Evolutionary conservation across 495 filamentous ascomycete genomes (phyloP).

Genomic region (Monascus purpureus): DNA sequence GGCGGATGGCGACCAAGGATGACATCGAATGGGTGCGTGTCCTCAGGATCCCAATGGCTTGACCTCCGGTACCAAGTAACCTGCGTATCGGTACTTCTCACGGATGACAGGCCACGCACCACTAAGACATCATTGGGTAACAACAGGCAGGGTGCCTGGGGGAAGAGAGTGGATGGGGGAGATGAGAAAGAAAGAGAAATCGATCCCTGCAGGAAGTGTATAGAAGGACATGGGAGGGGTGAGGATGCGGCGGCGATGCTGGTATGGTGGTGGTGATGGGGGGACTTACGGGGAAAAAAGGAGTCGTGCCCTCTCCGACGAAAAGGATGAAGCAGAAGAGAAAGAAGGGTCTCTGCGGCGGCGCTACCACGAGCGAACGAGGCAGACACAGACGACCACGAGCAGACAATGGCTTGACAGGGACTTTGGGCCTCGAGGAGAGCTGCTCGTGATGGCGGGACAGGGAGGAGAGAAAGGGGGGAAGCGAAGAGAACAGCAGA

Average conservation of each 20-base stretch:
- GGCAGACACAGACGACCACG: not conserved
- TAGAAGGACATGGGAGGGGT: too few relatives aligned
- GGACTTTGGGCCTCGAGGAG: not conserved
- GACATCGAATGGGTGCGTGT: slow-evolving; percentile 7
- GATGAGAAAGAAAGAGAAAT: too few relatives aligned
- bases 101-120: not conserved
- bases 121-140: not conserved
- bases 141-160: not conserved
- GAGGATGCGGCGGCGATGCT: too few relatives aligned
- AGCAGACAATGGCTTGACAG: not conserved
- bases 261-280: not conserved
- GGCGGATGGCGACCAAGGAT: slow-evolving; percentile 7
- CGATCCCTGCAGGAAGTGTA: too few relatives aligned
- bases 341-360: not conserved
- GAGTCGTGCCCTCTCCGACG: slow-evolving; percentile 8
- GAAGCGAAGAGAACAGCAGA: not conserved
- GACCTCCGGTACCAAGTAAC: slow-evolving; percentile 5
- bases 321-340: not conserved
- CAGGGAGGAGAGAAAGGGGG: not conserved
- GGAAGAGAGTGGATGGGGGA: not conserved
- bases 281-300: slow-evolving; percentile 17
- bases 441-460: not conserved
- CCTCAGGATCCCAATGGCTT: slow-evolving; percentile 1
- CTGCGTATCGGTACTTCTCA: slow-evolving; percentile 5
- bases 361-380: not conserved